Conservation (phyloP, 2,329 filamentous ascomycete species). For the Aspergillus versicolor region DNA sequence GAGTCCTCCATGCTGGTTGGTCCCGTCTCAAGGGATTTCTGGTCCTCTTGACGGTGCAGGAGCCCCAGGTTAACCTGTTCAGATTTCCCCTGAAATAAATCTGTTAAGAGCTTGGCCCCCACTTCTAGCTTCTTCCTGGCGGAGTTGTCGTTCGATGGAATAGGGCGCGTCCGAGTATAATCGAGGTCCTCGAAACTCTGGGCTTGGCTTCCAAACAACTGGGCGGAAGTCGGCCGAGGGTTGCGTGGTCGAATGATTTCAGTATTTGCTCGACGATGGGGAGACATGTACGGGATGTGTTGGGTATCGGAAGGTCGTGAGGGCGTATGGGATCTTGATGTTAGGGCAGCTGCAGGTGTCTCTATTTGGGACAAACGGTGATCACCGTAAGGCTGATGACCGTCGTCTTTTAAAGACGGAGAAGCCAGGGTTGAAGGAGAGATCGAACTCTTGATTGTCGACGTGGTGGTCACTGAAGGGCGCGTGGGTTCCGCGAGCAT, state of each 20-base stretch:
- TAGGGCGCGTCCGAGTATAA: slow-evolving; percentile 14
- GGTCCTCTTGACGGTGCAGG: slow-evolving; percentile 14
- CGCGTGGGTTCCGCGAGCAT: slow-evolving; percentile 20
- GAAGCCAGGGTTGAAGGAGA: slow-evolving; percentile 12
- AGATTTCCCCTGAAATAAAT: slow-evolving; percentile 55
- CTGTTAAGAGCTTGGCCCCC: slow-evolving; percentile 41
- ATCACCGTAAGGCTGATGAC: slow-evolving; percentile 17
- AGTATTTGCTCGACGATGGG: slow-evolving; percentile 37
- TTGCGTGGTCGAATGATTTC: slow-evolving; percentile 29
- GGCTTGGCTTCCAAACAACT: slow-evolving; percentile 26
- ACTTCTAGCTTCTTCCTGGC: slow-evolving; percentile 33
- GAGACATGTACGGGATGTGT: slow-evolving; percentile 19
- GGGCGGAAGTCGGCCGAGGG: slow-evolving; percentile 19
- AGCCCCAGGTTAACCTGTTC: slow-evolving; percentile 50
- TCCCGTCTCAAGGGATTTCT: slow-evolving; percentile 14
- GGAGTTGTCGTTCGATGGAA: slow-evolving; percentile 23
- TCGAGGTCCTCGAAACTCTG: slow-evolving; percentile 24
- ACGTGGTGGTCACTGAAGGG: slow-evolving; percentile 19
- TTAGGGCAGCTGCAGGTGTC: slow-evolving; percentile 17
- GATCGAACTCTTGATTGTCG: slow-evolving; percentile 14
- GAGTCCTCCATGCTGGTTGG: slow-evolving; percentile 12
- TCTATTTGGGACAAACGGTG: slow-evolving; percentile 13
- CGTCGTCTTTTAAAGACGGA: slow-evolving; percentile 13
- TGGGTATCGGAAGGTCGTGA: slow-evolving; percentile 17
- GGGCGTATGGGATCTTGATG: slow-evolving; percentile 17